Base-by-base conservation (phyloP, 345 rosid species). In the Litchi chinensis region DNA sequence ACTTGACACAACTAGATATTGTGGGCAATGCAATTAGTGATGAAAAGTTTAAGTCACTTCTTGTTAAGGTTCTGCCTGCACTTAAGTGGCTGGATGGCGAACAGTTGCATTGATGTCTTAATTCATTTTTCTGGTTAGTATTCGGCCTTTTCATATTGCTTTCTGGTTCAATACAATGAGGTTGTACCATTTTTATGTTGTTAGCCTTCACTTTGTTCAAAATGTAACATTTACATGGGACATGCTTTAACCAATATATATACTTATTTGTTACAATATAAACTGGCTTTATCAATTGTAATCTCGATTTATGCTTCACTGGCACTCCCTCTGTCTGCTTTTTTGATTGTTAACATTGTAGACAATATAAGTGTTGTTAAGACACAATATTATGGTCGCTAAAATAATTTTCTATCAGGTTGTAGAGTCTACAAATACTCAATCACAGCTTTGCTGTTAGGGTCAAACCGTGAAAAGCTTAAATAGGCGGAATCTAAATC, bases 81-180 rank as follows among this genome's bases (percentile, higher is more conserved):
- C 95, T 96, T 10, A 80, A 84, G 80, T 92, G 88, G 91, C 80
- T 92, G 26, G 94, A 96, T 77, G 94, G 89, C 28, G 79, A 80
- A 70, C 56, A 78, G 19, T 66, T 89, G 76, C 75, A 50, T 21
- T 85, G 65, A 76, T 8, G 79, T 32, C 65, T 77, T 52, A 24
- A 21, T 21, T 54, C 18, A 37, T 26, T 24, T 24, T 80, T 3
- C 2, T 3, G 1, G 63, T 50, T 24, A 43, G 6, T 37, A 37
- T 18, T 19, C 40, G 8, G 2, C 60, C 0, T 59, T 70, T 48
- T 24, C 5, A 26, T 41, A 50, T 46, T 44, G 9, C 67, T 59
- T 18, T 12, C 69, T 8, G 48, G 40, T 9, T 22, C 2, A 57
- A 57, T 37, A 44, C 41, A n/a, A 11, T 74, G 57, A 67, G 50